Evolutionary conservation across 352 stramenopile species (phyloP).

Genomic region (Phytophthora pseudosyringae): DNA sequence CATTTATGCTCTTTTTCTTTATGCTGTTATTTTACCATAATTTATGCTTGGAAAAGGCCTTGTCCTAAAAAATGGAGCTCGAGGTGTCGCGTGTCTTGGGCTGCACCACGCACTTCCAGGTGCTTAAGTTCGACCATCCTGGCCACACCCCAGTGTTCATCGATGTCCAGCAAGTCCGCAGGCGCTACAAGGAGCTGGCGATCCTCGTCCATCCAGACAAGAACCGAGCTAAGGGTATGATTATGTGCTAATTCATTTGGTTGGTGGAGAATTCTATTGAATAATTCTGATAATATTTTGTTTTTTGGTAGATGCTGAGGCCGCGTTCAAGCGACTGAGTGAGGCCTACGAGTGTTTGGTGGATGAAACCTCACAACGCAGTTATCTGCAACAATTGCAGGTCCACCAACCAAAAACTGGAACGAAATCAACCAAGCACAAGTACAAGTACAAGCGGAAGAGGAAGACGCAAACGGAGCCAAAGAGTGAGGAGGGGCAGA

Average conservation of each 20-base stretch:
- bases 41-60: too few relatives aligned
- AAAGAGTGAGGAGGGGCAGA: not conserved
- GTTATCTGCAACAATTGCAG: constrained; percentile 52
- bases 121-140: constrained; percentile 39
- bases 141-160: constrained; percentile 18
- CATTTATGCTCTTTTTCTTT: too few relatives aligned
- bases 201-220: constrained; percentile 71
- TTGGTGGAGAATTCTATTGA: not conserved
- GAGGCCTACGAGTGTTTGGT: constrained; percentile 80
- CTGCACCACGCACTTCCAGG: constrained; percentile 50
- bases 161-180: constrained; percentile 40
- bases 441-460: constrained; percentile 32
- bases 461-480: constrained; percentile 6
- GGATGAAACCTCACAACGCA: constrained; percentile 51
- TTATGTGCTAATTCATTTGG: not conserved
- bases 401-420: constrained; percentile 5
- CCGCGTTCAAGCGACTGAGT: constrained; percentile 81
- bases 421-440: constrained; percentile 9
- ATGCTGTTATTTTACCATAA: too few relatives aligned
- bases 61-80: not conserved
- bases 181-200: constrained; percentile 58
- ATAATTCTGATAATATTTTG: not conserved
- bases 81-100: constrained; percentile 38
- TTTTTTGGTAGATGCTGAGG: constrained; percentile 57
- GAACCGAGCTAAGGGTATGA: constrained; percentile 46